Conservation (phyloP, 1,284 basidiomycete species). For the Trichosporon coremiiforme region DNA sequence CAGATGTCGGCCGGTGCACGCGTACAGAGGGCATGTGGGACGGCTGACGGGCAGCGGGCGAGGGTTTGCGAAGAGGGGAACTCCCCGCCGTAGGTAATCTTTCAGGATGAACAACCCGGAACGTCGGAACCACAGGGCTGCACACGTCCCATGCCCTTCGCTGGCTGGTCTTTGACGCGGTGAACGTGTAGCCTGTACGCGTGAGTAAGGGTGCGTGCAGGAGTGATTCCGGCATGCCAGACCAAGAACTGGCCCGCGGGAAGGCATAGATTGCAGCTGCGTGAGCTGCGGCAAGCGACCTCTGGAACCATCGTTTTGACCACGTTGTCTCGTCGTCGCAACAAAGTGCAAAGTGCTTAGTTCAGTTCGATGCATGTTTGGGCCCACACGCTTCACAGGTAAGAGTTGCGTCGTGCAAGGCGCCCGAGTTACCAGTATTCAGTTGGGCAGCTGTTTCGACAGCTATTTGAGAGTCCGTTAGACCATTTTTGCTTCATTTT, state of each 20-base stretch:
- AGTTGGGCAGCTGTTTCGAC: neutral
- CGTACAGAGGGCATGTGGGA: no score
- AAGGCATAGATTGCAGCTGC: neutral
- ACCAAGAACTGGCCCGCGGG: no score
- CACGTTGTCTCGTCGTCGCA: no score
- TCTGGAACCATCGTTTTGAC: neutral
- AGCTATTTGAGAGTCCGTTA: no score
- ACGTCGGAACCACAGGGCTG: neutral
- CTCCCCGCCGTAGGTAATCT: neutral
- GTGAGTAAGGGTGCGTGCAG: no score
- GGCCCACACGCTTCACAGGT: neutral
- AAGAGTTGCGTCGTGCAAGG: neutral
- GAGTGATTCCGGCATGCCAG: no score
- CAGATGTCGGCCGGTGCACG: neutral
- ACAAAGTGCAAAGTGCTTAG: neutral
- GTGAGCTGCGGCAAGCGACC: neutral
- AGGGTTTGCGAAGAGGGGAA: neutral
- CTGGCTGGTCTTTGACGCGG: no score
- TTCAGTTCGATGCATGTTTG: neutral
- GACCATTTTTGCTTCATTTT: no score
- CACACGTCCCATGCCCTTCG: neutral
- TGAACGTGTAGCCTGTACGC: no score
- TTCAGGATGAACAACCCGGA: neutral
- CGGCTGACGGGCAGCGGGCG: no score
- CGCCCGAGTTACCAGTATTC: neutral